These are phyloP conservation scores for Penicillium sp. DNA, from an alignment of 2,329 filamentous ascomycete genomes.

Conservation along the genomic window DNA sequence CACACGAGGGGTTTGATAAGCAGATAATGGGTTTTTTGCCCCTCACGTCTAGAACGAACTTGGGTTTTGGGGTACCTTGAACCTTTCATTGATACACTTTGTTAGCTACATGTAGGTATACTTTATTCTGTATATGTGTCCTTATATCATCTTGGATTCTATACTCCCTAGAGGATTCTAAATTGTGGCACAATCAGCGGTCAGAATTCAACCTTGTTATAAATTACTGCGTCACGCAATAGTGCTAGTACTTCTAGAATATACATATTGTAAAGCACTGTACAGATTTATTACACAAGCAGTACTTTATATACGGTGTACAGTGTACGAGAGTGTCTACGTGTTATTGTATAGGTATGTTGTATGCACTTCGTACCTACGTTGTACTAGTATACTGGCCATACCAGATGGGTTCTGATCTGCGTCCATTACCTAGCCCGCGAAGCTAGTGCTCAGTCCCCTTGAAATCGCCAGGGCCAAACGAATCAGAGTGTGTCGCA, in stretches of 20 bases:
- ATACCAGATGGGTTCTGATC: conserved; percentile 1
- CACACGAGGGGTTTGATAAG: conserved; percentile 9
- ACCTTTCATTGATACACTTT: background rate
- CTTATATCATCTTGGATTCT: background rate
- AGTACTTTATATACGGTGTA: background rate
- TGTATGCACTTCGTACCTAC: background rate
- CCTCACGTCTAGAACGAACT: conserved; percentile 6
- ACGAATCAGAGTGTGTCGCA: conserved; percentile 1
- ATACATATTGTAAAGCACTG: background rate
- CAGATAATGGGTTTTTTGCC: conserved; percentile 6
- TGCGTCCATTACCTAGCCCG: conserved; percentile 1
- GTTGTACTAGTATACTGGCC: background rate
- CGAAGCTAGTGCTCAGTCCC: conserved; percentile 8
- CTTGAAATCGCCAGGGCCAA: background rate
- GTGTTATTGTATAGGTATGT: no score
- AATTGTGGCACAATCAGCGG: background rate
- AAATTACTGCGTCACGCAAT: conserved; percentile 4
- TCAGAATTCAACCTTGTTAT: background rate
- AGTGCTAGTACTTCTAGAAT: background rate
- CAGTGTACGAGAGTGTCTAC: no score
- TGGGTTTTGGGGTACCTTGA: background rate
- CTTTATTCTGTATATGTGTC: background rate
- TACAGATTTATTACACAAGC: background rate
- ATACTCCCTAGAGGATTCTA: background rate
- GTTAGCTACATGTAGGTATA: background rate